Base-by-base conservation (phyloP, 768 basidiomycete species). In the Podaxis pistillaris region DNA sequence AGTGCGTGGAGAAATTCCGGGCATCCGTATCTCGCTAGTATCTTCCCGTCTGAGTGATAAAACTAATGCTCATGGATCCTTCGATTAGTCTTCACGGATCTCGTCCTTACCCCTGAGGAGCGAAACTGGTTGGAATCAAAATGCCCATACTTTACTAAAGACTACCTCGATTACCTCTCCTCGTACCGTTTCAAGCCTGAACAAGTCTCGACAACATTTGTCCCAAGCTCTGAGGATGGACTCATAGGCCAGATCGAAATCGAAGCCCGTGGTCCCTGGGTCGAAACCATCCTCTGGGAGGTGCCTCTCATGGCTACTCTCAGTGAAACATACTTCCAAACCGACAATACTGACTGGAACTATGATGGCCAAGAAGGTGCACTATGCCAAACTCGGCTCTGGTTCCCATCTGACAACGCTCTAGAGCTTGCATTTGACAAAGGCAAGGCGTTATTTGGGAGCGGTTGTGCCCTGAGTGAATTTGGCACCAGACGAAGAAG, bases 281-380 rank as follows among this genome's bases (percentile, higher is more conserved):
- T 76, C 0, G 92, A 95, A 66, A 83, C 91, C 6, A 96, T 98
- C 62, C 77, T 97, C 28, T 99, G 96, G 88, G 97, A 98, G 76
- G 94, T 98, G 1, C 96, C 94, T 1, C 77, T 98, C 56, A 95
- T 98, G 94, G 88, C 94, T 13, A 87, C 87, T 65, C 78, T 99
- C 56, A 94, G 92, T 69, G 94, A 99, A 72, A 86, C 87, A 19
- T 96, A 93, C 76, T 99, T 96, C 76, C 80, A 75, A 19, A 81
- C 82, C 17, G 88, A 86, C 40, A 83, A 84, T 67, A 89, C 80
- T 1, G 89, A 96, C 68, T 99, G 96, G 96, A 83, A 74, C 59
- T 87, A 94, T 64, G 86, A 89, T n/a, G 86, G 87, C 4, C 93
- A 94, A 74, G 79, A 84, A 74, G 89, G 94, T 92, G 64, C 44